These are phyloP conservation scores for Trifolium fragiferum DNA, from an alignment of 306 rosid species.

Conservation along the genomic window DNA sequence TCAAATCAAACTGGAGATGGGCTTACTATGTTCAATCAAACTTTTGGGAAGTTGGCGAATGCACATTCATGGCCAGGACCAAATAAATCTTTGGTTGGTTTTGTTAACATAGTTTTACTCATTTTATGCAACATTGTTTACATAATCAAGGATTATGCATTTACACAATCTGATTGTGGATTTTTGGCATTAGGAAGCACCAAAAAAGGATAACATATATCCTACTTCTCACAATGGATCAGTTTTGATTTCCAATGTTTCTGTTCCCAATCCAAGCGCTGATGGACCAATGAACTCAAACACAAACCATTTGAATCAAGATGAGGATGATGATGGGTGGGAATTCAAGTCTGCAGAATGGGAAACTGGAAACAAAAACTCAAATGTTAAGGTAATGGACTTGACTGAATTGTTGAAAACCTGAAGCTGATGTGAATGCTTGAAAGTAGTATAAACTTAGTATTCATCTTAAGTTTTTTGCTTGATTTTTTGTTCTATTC, in stretches of 20 bases:
- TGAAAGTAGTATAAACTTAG: not conserved
- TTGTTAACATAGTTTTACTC: conserved; percentile 35
- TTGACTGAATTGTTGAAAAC: too few relatives aligned
- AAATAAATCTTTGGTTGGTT: conserved; percentile 58
- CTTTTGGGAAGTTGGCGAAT: conserved; percentile 60
- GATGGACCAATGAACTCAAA: conserved; percentile 20
- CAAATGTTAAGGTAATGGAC: conserved; percentile 45
- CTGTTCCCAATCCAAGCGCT: conserved; percentile 12
- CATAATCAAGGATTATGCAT: conserved; percentile 22
- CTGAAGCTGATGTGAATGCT: conserved; percentile 23
- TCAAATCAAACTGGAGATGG: conserved; percentile 41
- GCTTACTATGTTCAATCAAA: conserved; percentile 33
- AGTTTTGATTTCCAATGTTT: not conserved
- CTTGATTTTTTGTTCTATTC: not conserved
- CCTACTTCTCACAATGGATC: conserved; percentile 17
- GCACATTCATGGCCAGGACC: conserved; percentile 52
- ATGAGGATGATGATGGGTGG: conserved; percentile 74
- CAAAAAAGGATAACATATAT: conserved; percentile 40
- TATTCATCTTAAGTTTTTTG: not conserved
- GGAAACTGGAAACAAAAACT: conserved; percentile 45
- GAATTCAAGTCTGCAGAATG: conserved; percentile 86
- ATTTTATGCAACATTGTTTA: conserved; percentile 25
- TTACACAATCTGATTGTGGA: conserved; percentile 38
- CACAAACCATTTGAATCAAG: conserved; percentile 42
- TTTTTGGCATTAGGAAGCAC: conserved; percentile 57